Conservation (phyloP, 176 grass and related monocot genomes). For the Rhynchospora tenuis region DNA sequence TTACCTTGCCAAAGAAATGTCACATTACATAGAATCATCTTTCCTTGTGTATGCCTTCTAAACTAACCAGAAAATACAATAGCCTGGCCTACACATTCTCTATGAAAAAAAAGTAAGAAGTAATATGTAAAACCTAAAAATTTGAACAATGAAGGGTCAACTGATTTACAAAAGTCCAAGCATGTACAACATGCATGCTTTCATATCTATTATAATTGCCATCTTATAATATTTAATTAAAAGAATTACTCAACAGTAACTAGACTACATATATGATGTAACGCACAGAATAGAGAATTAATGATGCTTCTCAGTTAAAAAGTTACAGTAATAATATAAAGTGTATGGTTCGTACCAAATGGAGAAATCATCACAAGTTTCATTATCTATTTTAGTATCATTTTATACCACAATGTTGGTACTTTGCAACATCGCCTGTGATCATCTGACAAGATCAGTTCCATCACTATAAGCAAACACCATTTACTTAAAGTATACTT, state of each 20-base stretch:
- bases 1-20: too few species aligned
- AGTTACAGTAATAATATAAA: neutral
- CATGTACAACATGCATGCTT: neutral
- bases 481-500: neutral
- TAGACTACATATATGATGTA: neutral
- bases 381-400: slow-evolving; percentile 13
- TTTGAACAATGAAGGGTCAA: too few species aligned
- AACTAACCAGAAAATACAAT: too few species aligned
- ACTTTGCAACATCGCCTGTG: slow-evolving; percentile 2
- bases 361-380: slow-evolving; percentile 68
- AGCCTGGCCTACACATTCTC: too few species aligned
- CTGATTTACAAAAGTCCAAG: neutral
- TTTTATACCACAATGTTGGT: slow-evolving; percentile 12
- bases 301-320: neutral
- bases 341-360: slow-evolving; percentile 41
- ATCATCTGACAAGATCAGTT: slow-evolving; percentile 26
- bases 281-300: neutral
- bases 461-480: slow-evolving; percentile 12
- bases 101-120: too few species aligned
- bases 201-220: neutral
- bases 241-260: neutral
- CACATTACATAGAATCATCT: too few species aligned
- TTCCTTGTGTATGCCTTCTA: too few species aligned
- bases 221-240: neutral
- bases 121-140: too few species aligned